Base-by-base conservation (phyloP, 208 protist genomes). In the Leptomonas seymouri region DNA sequence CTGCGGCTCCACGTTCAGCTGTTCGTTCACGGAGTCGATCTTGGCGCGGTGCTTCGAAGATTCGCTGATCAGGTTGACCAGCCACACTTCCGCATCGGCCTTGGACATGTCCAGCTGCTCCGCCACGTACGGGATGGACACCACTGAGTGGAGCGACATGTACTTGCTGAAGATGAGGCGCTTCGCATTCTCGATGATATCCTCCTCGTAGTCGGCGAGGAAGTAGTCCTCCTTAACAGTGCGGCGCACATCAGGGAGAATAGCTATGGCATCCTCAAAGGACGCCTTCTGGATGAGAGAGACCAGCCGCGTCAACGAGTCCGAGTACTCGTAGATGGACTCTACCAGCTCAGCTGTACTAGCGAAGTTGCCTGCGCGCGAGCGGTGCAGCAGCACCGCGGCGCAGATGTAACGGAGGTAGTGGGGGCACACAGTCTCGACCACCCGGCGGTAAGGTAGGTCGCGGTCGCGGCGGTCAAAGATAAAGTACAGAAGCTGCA, bases 351-450 rank as follows among this genome's bases (percentile, higher is more conserved):
- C 71, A 12, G 85, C 86, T 2, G 91, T 71, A 39, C 73, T 83
- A 67, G 81, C 77, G 64, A 93, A 87, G 79, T 91, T 88, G 64
- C 67, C 75, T 55, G 80, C 72, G n/a, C 87, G 82, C 25, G 76
- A 88, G 60, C 81, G 84, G 78, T 96, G 94, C 16, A 96, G 76
- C 46, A 97, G 77, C 18, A 84, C 84, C 2, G 93, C 93, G 42
- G 91, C 91, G 74, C 84, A 90, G 67, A 97, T 86, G 81, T 97
- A 97, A 34, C 93, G 86, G 65, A 97, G 77, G 76, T 92, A 89
- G 75, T 97, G 93, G 45, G 93, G 93, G 79, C 88, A 95, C 48
- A 91, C 83, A 62, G 91, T 91, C 80, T 96, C 90, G 25, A 97
- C 82, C 25, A 91, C 84, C 63, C 76, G 84, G 62, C 87, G 85